These are phyloP conservation scores for Euclidium syriacum DNA, from an alignment of 345 rosid species.

Conservation along the genomic window DNA sequence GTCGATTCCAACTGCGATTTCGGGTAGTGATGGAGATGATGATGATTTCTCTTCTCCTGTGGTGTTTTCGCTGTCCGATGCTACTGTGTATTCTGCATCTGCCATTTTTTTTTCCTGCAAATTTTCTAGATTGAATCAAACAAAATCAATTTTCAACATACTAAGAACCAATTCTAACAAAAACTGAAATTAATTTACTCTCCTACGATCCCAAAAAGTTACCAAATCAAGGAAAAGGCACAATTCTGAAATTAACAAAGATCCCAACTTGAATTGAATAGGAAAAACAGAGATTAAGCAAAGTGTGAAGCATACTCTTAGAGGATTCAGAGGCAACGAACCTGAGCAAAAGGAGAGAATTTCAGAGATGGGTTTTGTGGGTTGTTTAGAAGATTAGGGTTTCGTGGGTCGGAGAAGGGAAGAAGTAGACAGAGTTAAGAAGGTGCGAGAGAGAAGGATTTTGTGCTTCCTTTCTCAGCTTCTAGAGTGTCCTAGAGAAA, in stretches of 20 bases:
- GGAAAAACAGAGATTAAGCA: neutral
- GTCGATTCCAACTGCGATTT: constrained; percentile 80
- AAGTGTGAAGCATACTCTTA: neutral
- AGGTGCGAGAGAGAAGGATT: constrained; percentile 11
- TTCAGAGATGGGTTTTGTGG: neutral
- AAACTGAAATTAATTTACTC: too few relatives aligned
- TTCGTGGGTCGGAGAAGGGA: neutral
- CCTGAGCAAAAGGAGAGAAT: constrained; percentile 13
- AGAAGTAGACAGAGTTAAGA: constrained; percentile 2
- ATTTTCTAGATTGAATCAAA: too few relatives aligned
- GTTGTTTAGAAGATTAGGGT: neutral
- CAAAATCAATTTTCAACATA: too few relatives aligned
- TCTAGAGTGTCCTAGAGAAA: constrained; percentile 49
- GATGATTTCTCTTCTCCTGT: constrained; percentile 76
- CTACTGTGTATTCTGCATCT: constrained; percentile 71
- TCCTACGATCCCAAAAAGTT: too few relatives aligned
- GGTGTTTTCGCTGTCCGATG: constrained; percentile 72
- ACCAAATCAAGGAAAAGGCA: too few relatives aligned
- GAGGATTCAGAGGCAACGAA: neutral
- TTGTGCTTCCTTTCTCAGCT: constrained; percentile 3
- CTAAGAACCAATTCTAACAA: neutral
- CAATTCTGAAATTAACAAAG: too few relatives aligned
- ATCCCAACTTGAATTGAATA: neutral
- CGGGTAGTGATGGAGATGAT: constrained; percentile 44
- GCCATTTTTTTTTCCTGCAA: constrained; percentile 58